Evolutionary conservation across 2,329 filamentous ascomycete species (phyloP), one percentile per base, ranked within the genome.

Genomic region (Pestalotiopsis sp.): DNA sequence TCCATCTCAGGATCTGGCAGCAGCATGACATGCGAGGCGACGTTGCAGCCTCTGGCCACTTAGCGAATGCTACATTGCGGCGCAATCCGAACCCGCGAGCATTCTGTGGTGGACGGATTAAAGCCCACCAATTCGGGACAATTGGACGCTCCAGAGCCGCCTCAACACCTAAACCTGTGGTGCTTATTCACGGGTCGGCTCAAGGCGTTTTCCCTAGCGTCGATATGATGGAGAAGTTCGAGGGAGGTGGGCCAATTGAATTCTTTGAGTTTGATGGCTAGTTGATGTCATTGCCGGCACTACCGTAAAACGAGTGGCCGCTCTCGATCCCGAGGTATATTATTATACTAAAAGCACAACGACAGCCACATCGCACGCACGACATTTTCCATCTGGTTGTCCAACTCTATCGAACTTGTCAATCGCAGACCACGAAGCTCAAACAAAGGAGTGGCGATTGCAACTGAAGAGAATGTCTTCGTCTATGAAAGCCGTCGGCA

Each of bases 401-500:
- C n/a, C 45, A 9, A n/a, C 17, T n/a, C 14, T 36, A 36, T 25
- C 57, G 3, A 27, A 59, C 1, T 23, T 52, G 17, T 1, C 45
- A 52, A n/a, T 23, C 17, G 2, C 20, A 52, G 45, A n/a, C 45
- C n/a, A 36, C 20, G 7, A 13, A 27, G 25, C 23, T 4, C 17
- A 9, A 27, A 27, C 7, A 52, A 5, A n/a, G 13, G 12, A 12
- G 12, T 23, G 23, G 36, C 23, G 36, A 60, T 25, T 7, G 12
- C 62, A 23, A 23, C 20, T 17, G 2, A 17, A 38, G 20, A 74
- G 69, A 67, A 78, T 78, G 74, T 61, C 70, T 38, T 71, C 69
- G n/a, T 74, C 71, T 4, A 79, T 79, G 77, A 77, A 74, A 75
- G 77, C 77, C 55, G 76, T 79, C 41, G 76, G 77, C 78, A 75